Evolutionary conservation across 805 yeast genomes (phyloP).

Genomic region (Ogataea sp.): DNA sequence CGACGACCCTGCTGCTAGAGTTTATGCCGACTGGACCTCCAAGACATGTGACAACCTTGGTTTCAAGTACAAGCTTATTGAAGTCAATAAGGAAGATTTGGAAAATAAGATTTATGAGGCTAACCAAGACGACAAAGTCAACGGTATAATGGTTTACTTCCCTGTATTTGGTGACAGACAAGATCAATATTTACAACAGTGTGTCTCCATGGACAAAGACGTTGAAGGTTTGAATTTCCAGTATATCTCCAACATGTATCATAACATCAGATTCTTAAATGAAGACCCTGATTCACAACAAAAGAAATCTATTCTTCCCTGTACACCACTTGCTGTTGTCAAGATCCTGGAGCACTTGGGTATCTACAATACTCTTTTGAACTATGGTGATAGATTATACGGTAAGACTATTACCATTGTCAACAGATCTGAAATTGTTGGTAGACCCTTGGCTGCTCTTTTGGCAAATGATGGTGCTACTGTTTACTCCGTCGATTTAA

Average conservation of each 20-base stretch:
- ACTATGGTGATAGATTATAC: conserved; percentile 85
- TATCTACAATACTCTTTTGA: conserved; percentile 72
- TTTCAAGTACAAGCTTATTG: conserved; percentile 69
- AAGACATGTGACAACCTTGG: conserved; percentile 85
- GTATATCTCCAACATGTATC: conserved; percentile 91
- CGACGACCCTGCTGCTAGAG: conserved; percentile 87
- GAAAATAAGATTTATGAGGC: conserved; percentile 82
- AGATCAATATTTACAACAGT: conserved; percentile 93
- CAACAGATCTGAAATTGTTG: conserved; percentile 94
- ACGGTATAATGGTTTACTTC: conserved; percentile 95
- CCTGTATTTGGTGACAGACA: conserved; percentile 95
- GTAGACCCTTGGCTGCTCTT: conserved; percentile 92
- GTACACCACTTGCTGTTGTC: conserved; percentile 93
- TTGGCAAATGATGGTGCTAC: conserved; percentile 97
- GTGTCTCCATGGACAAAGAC: conserved; percentile 84
- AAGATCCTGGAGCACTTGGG: conserved; percentile 87
- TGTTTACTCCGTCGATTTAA: conserved; percentile 85
- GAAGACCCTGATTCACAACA: conserved; percentile 29
- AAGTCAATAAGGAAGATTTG: conserved; percentile 68
- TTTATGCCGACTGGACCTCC: conserved; percentile 95
- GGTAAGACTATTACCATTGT: conserved; percentile 90
- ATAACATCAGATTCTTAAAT: conserved; percentile 82
- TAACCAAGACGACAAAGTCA: conserved; percentile 63
- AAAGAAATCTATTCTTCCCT: conserved; percentile 84
- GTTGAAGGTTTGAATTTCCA: conserved; percentile 92